Percentiles rank a stretch among this genome's conserved stretches.
These are phyloP conservation scores for Fusarium veterinarium DNA, from an alignment of 2,329 filamentous ascomycete species.

Conservation along the genomic window DNA sequence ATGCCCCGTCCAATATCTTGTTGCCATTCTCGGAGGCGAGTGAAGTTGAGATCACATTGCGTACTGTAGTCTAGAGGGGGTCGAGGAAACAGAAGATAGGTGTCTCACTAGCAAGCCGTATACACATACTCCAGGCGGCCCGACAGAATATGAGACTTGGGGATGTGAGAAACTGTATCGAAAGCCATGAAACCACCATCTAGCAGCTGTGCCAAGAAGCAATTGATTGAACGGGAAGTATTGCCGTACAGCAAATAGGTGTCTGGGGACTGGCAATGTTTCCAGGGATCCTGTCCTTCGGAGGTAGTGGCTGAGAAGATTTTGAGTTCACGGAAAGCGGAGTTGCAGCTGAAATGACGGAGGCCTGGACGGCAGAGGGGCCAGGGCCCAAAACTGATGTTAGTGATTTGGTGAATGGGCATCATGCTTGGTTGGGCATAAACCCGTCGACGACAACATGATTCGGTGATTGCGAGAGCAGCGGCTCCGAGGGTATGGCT, in stretches of 20 bases:
- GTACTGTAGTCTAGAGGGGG: conserved; percentile 8
- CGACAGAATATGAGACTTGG: not conserved
- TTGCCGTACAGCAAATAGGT: conserved; percentile 6
- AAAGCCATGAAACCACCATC: conserved; percentile 7
- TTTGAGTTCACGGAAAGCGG: conserved; percentile 39
- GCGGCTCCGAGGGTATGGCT: conserved; percentile 12
- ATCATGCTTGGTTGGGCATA: conserved; percentile 24
- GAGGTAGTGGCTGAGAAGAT: conserved; percentile 32
- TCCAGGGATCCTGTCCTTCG: conserved; percentile 29
- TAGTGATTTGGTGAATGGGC: conserved; percentile 27
- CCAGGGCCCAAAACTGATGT: conserved; percentile 5
- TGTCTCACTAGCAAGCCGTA: conserved; percentile 21
- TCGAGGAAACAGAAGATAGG: not conserved
- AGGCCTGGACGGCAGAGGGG: conserved; percentile 17
- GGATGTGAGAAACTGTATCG: conserved; percentile 13
- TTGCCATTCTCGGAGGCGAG: conserved; percentile 23
- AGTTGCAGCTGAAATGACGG: conserved; percentile 40
- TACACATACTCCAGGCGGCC: not conserved
- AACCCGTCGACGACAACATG: conserved; percentile 24
- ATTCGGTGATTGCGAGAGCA: conserved; percentile 23
- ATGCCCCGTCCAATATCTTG: conserved; percentile 22
- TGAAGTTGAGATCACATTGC: conserved; percentile 26
- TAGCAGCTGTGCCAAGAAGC: conserved; percentile 12
- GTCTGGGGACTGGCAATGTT: conserved; percentile 9
- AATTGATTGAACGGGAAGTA: conserved; percentile 20